Evolutionary conservation across 768 basidiomycete species (phyloP).

Genomic region (Agaricus sinodeliciosus): DNA sequence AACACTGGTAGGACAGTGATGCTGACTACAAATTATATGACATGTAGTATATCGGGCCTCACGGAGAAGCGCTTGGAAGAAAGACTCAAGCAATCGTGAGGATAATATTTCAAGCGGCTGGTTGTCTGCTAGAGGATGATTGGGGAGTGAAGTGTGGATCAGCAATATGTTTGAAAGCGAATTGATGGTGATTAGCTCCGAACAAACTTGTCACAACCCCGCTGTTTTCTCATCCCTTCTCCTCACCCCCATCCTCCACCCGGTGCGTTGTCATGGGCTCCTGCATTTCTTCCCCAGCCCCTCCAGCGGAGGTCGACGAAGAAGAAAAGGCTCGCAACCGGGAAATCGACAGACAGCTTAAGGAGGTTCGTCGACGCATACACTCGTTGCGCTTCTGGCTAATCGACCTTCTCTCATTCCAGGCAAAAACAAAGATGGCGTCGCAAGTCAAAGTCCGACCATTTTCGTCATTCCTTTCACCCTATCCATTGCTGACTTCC

Average conservation of each 20-base stretch:
- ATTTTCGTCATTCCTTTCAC: slow-evolving; percentile 2
- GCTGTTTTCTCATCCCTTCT: slow-evolving; percentile 10
- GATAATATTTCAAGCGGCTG: no score
- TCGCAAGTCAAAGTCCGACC: slow-evolving; percentile 65
- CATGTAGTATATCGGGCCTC: no score
- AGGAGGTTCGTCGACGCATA: slow-evolving; percentile 43
- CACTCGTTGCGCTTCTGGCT: background rate
- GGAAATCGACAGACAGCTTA: slow-evolving; percentile 73
- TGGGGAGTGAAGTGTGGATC: background rate
- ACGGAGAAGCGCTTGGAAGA: no score
- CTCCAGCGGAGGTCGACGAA: slow-evolving; percentile 51
- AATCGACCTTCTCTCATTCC: slow-evolving; percentile 4
- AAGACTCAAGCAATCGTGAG: no score
- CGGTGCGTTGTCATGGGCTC: slow-evolving; percentile 51
- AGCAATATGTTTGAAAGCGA: background rate
- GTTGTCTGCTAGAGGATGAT: no score
- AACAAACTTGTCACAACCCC: background rate
- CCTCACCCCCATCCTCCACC: background rate
- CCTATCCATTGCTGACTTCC: slow-evolving; percentile 1
- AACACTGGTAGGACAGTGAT: no score
- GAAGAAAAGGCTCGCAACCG: slow-evolving; percentile 59
- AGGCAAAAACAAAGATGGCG: slow-evolving; percentile 73
- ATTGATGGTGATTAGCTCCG: background rate
- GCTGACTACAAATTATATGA: no score
- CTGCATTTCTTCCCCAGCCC: slow-evolving; percentile 61